Evolutionary conservation across 805 yeast species (phyloP), one percentile per base, ranked within the genome.

Genomic region (Pichia exigua): DNA sequence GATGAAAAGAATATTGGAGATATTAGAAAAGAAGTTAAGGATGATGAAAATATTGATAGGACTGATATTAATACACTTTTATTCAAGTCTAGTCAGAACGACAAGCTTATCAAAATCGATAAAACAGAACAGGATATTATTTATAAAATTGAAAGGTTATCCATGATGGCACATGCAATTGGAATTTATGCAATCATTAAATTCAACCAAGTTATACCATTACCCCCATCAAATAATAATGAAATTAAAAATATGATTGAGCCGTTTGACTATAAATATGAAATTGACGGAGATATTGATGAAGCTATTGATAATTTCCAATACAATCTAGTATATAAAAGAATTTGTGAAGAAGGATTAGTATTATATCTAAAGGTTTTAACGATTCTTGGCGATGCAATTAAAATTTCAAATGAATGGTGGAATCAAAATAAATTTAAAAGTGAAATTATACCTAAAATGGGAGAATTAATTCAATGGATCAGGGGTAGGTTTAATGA

Each of bases 141-240:
- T 8, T 58, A 62, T 27, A 72, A 75, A 50, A 71, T 91, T 53
- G 96, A 90, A 65, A 73, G 81, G 1, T 70, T 89, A 44, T 89
- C 96, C 2, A 89, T 97, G 0, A 90, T 89, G 70, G 89, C 96
- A 0, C 94, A 90, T 63, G 96, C 95, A 0, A 82, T 94, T 21
- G 82, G 83, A 56, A 73, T 89, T 32, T 90, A 85, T 71, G 98
- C 97, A 0, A 96, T 90, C 58, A 90, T 89, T 27, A 94, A 94
- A 67, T 88, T 84, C 61, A 76, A 85, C 42, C 97, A 92, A 69
- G 73, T 91, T 59, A 79, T 85, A 39, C 96, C 96, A 11, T 72
- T 82, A 26, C 85, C 88, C 1, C 83, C 83, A 0, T 77, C 81
- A 3, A 40, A 35, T 13, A 47, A 51, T 46, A 15, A 52, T 44